Percentiles rank a stretch among this genome's conserved stretches.
Conservation (phyloP, 1,284 basidiomycete species). For the Ganoderma resinaceum region DNA sequence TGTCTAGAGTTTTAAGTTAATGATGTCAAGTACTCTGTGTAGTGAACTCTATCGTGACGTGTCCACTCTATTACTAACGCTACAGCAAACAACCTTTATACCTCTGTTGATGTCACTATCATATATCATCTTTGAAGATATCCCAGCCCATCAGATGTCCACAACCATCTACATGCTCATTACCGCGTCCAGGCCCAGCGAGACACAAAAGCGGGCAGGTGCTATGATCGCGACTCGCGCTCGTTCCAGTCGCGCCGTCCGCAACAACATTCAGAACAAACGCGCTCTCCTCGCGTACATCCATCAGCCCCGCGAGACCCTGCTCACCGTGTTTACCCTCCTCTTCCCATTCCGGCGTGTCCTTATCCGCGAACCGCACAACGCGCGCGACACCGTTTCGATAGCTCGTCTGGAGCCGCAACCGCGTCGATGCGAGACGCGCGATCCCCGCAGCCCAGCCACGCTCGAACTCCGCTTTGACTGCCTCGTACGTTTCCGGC, state of each 20-base stretch:
- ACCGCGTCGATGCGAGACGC: constrained; percentile 50
- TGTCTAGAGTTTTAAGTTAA: neutral
- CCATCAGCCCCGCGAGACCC: constrained; percentile 55
- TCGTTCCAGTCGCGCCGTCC: constrained; percentile 21
- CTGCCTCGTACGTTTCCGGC: constrained; percentile 42
- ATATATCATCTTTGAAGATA: constrained; percentile 41
- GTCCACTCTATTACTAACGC: constrained; percentile 13
- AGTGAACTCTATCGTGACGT: neutral
- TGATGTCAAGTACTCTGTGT: neutral
- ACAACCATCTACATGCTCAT: constrained; percentile 39
- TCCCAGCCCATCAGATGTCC: constrained; percentile 40
- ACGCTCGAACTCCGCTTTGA: constrained; percentile 57
- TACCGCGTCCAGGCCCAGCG: constrained; percentile 43
- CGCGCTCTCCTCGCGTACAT: constrained; percentile 46
- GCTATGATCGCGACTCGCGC: constrained; percentile 26
- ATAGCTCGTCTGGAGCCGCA: constrained; percentile 53
- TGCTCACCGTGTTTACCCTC: constrained; percentile 43
- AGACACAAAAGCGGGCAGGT: constrained; percentile 55
- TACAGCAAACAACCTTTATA: constrained; percentile 8
- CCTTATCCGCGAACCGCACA: constrained; percentile 38
- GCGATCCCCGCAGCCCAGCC: constrained; percentile 67
- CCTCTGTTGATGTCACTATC: constrained; percentile 11
- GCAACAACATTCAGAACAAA: constrained; percentile 36
- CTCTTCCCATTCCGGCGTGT: constrained; percentile 31
- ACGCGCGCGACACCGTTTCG: constrained; percentile 50